Base-by-base conservation (phyloP, 495 filamentous ascomycete species). In the Neurospora tetraspora region DNA sequence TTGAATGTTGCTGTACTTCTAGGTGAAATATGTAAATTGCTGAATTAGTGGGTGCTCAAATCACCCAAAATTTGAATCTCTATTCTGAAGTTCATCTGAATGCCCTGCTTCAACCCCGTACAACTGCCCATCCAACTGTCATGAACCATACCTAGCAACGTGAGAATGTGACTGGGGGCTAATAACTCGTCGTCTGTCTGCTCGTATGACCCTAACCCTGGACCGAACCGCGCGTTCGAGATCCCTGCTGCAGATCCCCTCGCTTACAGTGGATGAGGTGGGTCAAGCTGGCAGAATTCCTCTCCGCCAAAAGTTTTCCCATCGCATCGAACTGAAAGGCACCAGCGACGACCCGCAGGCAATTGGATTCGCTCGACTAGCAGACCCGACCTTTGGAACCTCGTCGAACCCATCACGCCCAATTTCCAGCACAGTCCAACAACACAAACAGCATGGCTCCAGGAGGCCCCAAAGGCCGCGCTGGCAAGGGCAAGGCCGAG, bases 241-340 rank as follows among this genome's bases (percentile, higher is more conserved):
- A 65, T 34, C 53, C 53, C 27, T 61, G 53, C 53, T 36, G 53
- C 53, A 65, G 53, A 65, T 65, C 53, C 27, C 53, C 27, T 61
- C 14, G 53, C 14, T 61, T 34, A 61, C 27, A 61, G 14, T 61
- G 31, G 23, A 18, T 39, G 43, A 74, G 73, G 77, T 74, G 74
- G 72, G 74, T 72, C 72, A 37, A 2, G 59, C 43, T 72, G 79
- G 79, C 79, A 80, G 79, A 79, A 80, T 79, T 71, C 68, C 74
- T 78, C 75, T 77, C 79, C 79, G 79, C 79, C 79, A 80, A 80
- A 80, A 80, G 74, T 77, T 80, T 74, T 71, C 75, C 40, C 37
- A 23, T 34, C 36, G 23, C 37, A 61, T 59, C 53, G 36, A 69
- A 39, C 34, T 39, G 10, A 27, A 40, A 8, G 8, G 37, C 12